Percentiles rank a stretch among this genome's conserved stretches.
These are phyloP conservation scores for Thielaviopsis musarum DNA, from an alignment of 2,329 filamentous ascomycete genomes.

Conservation along the genomic window DNA sequence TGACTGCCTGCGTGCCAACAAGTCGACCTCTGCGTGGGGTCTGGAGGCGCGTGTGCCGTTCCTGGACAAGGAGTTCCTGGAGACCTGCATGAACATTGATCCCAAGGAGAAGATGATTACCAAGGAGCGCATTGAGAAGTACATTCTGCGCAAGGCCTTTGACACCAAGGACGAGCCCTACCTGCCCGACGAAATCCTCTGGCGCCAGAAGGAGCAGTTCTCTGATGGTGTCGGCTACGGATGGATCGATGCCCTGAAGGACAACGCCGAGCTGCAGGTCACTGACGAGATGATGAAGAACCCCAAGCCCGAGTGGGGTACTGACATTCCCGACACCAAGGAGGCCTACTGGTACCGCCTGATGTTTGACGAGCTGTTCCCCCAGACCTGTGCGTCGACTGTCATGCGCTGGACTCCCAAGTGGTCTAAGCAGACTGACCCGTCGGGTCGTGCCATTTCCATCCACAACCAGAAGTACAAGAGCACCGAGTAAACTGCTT, in stretches of 20 bases:
- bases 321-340: slow-evolving; percentile 87
- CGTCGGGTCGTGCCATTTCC: slow-evolving; percentile 71
- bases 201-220: slow-evolving; percentile 99
- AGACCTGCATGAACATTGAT: slow-evolving; percentile 84
- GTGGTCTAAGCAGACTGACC: slow-evolving; percentile 93
- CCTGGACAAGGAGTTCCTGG: slow-evolving; percentile 93
- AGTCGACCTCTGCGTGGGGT: slow-evolving; percentile 96
- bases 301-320: slow-evolving; percentile 91
- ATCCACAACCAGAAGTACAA: slow-evolving; percentile 63
- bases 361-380: slow-evolving; percentile 99
- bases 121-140: slow-evolving; percentile 81
- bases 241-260: slow-evolving; percentile 96
- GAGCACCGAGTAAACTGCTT: slow-evolving; percentile 15
- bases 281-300: slow-evolving; percentile 98
- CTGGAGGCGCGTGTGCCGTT: slow-evolving; percentile 96
- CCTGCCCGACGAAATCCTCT: slow-evolving; percentile 90
- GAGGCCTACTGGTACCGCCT: slow-evolving; percentile 97
- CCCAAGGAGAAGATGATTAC: slow-evolving; percentile 93
- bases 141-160: slow-evolving; percentile 94
- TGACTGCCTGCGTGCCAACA: slow-evolving; percentile 97
- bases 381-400: slow-evolving; percentile 73
- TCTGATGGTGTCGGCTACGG: slow-evolving; percentile 96
- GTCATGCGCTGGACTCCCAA: slow-evolving; percentile 95
- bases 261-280: slow-evolving; percentile 74
- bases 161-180: slow-evolving; percentile 81